Percentiles rank a stretch among this genome's conserved stretches.
phyloP scores from a whole-genome alignment of 441 rosid genomes.

The Populus hybrid region DNA sequence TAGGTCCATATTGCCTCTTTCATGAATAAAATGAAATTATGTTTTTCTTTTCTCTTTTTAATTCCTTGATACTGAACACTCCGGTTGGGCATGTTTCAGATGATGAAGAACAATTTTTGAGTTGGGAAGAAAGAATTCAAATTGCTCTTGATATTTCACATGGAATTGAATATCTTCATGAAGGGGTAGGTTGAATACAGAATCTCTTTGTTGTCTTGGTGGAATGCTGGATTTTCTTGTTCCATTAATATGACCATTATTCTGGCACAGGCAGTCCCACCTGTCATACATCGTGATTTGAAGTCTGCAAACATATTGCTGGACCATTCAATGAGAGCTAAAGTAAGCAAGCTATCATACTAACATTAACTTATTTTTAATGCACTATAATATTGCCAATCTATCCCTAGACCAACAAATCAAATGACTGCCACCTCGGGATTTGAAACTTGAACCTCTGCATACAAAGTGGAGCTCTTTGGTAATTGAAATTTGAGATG shows the following conservation, averaged over 20 bases:
- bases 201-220: constrained; percentile 6
- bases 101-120: constrained; percentile 42
- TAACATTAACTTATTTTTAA: background rate
- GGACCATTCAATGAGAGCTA: constrained; percentile 90
- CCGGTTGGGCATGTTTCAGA: constrained; percentile 34
- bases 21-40: background rate
- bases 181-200: constrained; percentile 56
- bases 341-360: constrained; percentile 40
- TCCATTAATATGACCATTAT: constrained; percentile 9
- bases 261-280: constrained; percentile 78
- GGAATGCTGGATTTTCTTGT: constrained; percentile 2
- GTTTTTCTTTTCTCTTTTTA: background rate
- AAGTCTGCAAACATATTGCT: constrained; percentile 91
- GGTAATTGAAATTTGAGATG: background rate
- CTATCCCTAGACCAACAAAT: background rate
- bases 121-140: constrained; percentile 85
- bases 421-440: background rate
- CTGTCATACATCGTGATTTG: constrained; percentile 89
- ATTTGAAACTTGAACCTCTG: background rate
- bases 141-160: constrained; percentile 89
- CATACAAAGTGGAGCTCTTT: background rate
- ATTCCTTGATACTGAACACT: constrained; percentile 3
- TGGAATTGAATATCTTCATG: constrained; percentile 97
- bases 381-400: background rate
- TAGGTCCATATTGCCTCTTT: background rate